Conservation (phyloP, 192 early-diverging fungal species). For the Coemansia sp. region DNA sequence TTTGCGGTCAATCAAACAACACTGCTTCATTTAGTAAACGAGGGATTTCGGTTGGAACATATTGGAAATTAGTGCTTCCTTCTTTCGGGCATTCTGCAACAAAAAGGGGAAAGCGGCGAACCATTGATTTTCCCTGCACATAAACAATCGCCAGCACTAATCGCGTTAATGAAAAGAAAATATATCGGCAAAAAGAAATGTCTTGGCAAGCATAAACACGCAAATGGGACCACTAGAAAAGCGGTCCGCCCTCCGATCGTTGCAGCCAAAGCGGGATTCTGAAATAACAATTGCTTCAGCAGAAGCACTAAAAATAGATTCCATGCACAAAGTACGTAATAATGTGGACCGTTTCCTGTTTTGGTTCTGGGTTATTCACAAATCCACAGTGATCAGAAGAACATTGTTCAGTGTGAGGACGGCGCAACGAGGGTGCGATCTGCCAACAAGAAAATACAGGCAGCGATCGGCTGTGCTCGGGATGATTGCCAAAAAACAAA, state of each 20-base stretch:
- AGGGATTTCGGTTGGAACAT: too few relatives aligned
- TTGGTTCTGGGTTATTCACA: too few relatives aligned
- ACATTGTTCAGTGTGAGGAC: neutral
- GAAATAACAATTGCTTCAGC: conserved; percentile 1
- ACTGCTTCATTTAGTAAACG: too few relatives aligned
- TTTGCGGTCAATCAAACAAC: too few relatives aligned
- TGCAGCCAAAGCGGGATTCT: conserved; percentile 5
- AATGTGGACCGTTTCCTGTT: neutral
- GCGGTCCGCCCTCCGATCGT: conserved; percentile 12
- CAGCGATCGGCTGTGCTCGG: conserved; percentile 5
- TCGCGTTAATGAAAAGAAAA: conserved; percentile 4
- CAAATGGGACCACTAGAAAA: neutral
- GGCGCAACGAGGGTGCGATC: conserved; percentile 3
- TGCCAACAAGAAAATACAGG: conserved; percentile 7
- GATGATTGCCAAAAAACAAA: conserved; percentile 8
- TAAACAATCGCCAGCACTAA: neutral
- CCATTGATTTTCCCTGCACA: neutral
- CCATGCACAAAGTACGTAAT: conserved; percentile 20
- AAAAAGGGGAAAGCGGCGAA: neutral
- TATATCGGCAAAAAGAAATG: conserved; percentile 3
- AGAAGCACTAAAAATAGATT: conserved; percentile 3
- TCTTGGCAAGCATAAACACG: conserved; percentile 9
- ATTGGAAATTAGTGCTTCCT: too few relatives aligned
- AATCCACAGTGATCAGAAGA: neutral
- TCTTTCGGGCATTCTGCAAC: too few relatives aligned